Evolutionary conservation across 805 yeast genomes (phyloP).

Genomic region (Citeromyces matritensis): DNA sequence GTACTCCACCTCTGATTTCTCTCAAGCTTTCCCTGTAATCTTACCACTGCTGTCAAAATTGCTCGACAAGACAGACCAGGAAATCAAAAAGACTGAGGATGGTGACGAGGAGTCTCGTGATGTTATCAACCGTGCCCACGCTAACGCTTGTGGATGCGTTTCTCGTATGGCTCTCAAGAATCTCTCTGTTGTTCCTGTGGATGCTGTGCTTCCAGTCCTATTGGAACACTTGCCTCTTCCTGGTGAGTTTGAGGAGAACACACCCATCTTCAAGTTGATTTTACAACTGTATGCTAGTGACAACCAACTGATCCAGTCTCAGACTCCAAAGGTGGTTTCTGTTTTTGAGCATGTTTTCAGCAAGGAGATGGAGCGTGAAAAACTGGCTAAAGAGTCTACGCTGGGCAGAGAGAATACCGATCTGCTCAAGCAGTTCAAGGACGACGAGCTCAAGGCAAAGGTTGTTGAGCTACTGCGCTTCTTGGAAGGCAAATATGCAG

Average conservation of each 20-base stretch:
- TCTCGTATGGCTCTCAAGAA: conserved; percentile 77
- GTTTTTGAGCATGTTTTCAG: conserved; percentile 57
- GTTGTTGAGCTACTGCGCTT: conserved; percentile 61
- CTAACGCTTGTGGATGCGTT: conserved; percentile 96
- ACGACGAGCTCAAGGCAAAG: conserved; percentile 45
- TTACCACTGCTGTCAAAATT: conserved; percentile 55
- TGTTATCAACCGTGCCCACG: conserved; percentile 67
- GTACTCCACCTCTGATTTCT: conserved; percentile 27
- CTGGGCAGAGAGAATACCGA: conserved; percentile 74
- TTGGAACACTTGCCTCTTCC: conserved; percentile 72
- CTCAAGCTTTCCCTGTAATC: conserved; percentile 42
- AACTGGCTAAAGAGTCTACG: conserved; percentile 57
- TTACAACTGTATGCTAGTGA: conserved; percentile 54
- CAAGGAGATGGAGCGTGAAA: conserved; percentile 62
- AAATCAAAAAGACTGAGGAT: conserved; percentile 39
- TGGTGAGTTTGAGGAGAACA: conserved; percentile 84
- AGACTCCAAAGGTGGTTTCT: conserved; percentile 49
- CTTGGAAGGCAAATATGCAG: conserved; percentile 50
- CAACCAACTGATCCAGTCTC: conserved; percentile 34
- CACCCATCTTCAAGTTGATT: conserved; percentile 73
- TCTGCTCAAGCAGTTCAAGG: conserved; percentile 64
- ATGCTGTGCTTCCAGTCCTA: conserved; percentile 60
- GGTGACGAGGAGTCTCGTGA: conserved; percentile 72
- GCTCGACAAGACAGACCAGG: conserved; percentile 66
- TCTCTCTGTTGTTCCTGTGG: conserved; percentile 59